phyloP scores from a whole-genome alignment of 495 filamentous ascomycete genomes.

The Penicillium psychrofluorescens region DNA sequence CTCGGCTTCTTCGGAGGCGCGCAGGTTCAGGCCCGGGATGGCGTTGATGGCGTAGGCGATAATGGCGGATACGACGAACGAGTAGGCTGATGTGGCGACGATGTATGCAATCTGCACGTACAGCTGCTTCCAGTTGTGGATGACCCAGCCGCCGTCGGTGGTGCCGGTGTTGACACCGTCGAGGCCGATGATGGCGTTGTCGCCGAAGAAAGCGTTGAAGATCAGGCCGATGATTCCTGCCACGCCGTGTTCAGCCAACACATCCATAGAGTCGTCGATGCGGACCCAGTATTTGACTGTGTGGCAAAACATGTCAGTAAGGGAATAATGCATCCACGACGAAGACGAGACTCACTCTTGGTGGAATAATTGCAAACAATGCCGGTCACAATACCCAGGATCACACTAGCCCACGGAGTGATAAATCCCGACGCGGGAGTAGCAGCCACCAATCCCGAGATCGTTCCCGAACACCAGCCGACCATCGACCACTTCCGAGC shows the following conservation, averaged over 20 bases:
- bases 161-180: slow-evolving; percentile 84
- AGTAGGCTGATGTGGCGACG: slow-evolving; percentile 62
- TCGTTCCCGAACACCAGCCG: slow-evolving; percentile 94
- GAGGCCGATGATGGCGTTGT: slow-evolving; percentile 82
- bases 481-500: slow-evolving; percentile 99
- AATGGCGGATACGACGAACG: slow-evolving; percentile 77
- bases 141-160: slow-evolving; percentile 70
- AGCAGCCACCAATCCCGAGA: slow-evolving; percentile 83
- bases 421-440: slow-evolving; percentile 87
- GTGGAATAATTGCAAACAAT: slow-evolving; percentile 89
- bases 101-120: slow-evolving; percentile 93
- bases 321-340: not conserved
- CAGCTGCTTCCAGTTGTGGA: slow-evolving; percentile 82
- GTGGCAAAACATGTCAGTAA: slow-evolving; percentile 2
- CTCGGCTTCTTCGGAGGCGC: slow-evolving; percentile 93
- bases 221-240: slow-evolving; percentile 88
- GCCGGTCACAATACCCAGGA: slow-evolving; percentile 79
- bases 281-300: slow-evolving; percentile 88
- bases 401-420: slow-evolving; percentile 80
- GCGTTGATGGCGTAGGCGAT: slow-evolving; percentile 80
- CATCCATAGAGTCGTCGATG: slow-evolving; percentile 96
- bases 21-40: slow-evolving; percentile 84
- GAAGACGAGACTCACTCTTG: slow-evolving; percentile 50
- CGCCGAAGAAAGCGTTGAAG: slow-evolving; percentile 88
- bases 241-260: slow-evolving; percentile 95